These are phyloP conservation scores for Zarea fungicola DNA, from an alignment of 2,329 filamentous ascomycete genomes.

Conservation along the genomic window DNA sequence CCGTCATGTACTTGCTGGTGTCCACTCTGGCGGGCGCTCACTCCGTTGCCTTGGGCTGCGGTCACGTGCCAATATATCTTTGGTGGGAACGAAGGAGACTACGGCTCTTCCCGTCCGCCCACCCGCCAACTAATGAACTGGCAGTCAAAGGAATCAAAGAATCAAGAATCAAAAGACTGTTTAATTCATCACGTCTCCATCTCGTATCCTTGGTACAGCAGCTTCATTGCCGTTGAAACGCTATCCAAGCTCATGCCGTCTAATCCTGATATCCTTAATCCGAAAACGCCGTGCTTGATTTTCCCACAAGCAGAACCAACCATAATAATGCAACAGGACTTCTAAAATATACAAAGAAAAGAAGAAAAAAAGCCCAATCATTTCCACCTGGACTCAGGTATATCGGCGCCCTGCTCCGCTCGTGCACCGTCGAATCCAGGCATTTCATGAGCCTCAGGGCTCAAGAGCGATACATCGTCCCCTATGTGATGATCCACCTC, in stretches of 20 bases:
- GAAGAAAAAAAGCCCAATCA: neutral
- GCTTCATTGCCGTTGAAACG: too few relatives aligned
- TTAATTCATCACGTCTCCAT: too few relatives aligned
- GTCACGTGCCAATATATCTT: slow-evolving; percentile 4
- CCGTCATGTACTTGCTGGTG: neutral
- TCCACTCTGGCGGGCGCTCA: slow-evolving; percentile 2
- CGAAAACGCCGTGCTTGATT: slow-evolving; percentile 1
- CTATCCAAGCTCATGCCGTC: too few relatives aligned
- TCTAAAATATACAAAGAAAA: slow-evolving; percentile 1
- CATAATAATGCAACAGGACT: neutral
- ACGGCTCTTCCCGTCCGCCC: too few relatives aligned
- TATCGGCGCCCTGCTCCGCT: slow-evolving; percentile 22
- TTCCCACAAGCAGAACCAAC: neutral
- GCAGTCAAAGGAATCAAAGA: too few relatives aligned
- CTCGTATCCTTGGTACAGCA: too few relatives aligned
- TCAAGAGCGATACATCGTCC: slow-evolving; percentile 27
- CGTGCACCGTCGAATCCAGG: slow-evolving; percentile 19
- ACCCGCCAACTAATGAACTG: neutral
- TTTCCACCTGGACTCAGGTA: slow-evolving; percentile 21
- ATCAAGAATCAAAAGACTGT: too few relatives aligned
- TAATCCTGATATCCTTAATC: neutral
- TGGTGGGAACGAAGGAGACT: too few relatives aligned
- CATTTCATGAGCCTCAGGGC: slow-evolving; percentile 18
- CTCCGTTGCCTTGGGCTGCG: slow-evolving; percentile 11
- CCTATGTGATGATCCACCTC: slow-evolving; percentile 16